phyloP scores from a whole-genome alignment of 768 basidiomycete species.

The Suillus discolor region DNA sequence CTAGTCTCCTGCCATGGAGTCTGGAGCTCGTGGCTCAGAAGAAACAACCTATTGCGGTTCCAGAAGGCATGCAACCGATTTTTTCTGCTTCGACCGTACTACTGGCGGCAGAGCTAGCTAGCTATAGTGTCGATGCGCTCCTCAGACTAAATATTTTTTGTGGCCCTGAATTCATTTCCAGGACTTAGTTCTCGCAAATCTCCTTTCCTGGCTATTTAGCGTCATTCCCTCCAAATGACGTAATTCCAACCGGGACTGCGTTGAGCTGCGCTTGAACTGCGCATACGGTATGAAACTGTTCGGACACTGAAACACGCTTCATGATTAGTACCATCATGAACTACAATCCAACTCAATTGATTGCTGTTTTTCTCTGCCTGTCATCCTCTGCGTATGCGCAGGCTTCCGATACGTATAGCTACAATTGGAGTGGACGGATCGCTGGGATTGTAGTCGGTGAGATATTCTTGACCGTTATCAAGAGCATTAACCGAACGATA shows the following conservation, averaged over 20 bases:
- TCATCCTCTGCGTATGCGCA: conserved; percentile 19
- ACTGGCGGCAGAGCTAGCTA: conserved; percentile 48
- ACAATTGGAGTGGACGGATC: conserved; percentile 22
- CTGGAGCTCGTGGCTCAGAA: conserved; percentile 32
- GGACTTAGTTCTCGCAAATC: not conserved
- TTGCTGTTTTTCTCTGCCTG: conserved; percentile 8
- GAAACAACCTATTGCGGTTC: conserved; percentile 47
- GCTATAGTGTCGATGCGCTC: not conserved
- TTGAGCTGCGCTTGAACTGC: not conserved
- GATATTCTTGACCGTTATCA: not conserved
- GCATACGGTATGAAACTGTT: not conserved
- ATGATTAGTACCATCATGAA: conserved; percentile 1
- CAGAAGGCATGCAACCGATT: conserved; percentile 34
- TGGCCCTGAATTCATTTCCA: not conserved
- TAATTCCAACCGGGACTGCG: not conserved
- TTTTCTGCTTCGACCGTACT: conserved; percentile 50
- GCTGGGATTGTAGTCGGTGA: conserved; percentile 28
- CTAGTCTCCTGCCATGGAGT: conserved; percentile 44
- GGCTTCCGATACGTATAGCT: conserved; percentile 4
- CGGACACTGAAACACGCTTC: not conserved
- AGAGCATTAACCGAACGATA: not conserved
- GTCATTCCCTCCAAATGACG: not conserved
- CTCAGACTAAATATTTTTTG: not conserved
- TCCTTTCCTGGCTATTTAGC: not conserved
- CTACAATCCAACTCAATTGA: not conserved